These are phyloP conservation scores for Lecanosticta acicola DNA, from an alignment of 2,329 filamentous ascomycete genomes.

Conservation along the genomic window DNA sequence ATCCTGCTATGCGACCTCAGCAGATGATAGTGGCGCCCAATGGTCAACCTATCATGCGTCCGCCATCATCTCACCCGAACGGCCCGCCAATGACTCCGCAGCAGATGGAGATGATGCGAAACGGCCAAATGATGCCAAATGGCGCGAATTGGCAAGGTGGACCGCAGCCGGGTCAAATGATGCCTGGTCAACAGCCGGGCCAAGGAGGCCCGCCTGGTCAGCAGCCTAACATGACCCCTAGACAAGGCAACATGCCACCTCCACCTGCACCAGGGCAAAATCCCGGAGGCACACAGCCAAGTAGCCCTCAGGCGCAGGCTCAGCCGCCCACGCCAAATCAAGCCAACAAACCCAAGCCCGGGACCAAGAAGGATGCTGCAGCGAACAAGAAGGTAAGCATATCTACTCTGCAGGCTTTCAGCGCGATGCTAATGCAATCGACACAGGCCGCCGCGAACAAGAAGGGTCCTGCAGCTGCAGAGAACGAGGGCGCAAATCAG, in stretches of 20 bases:
- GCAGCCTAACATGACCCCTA: constrained; percentile 60
- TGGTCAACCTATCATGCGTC: constrained; percentile 22
- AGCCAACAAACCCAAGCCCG: constrained; percentile 65
- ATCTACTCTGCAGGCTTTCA: neutral
- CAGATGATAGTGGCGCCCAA: constrained; percentile 20
- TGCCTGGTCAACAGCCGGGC: constrained; percentile 39
- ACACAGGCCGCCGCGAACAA: constrained; percentile 28
- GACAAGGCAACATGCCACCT: constrained; percentile 57
- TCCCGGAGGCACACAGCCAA: constrained; percentile 40
- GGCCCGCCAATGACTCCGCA: constrained; percentile 49
- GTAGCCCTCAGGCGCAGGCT: constrained; percentile 43
- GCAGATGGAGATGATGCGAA: constrained; percentile 40
- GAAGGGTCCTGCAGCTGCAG: constrained; percentile 40
- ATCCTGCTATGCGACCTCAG: constrained; percentile 20
- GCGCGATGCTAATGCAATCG: neutral
- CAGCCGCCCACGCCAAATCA: constrained; percentile 74
- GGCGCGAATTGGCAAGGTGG: constrained; percentile 33
- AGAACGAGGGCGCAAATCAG: constrained; percentile 35
- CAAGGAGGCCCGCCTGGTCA: constrained; percentile 46
- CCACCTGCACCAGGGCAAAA: constrained; percentile 43
- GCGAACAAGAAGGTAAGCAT: constrained; percentile 46
- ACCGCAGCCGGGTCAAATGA: constrained; percentile 34
- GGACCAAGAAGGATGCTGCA: constrained; percentile 57
- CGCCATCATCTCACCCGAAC: constrained; percentile 60
- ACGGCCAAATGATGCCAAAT: constrained; percentile 27